Percentiles rank a stretch among this genome's conserved stretches.
These are phyloP conservation scores for Chlamydomonas schloesseri DNA, from an alignment of 139 green algal genomes.

Conservation along the genomic window DNA sequence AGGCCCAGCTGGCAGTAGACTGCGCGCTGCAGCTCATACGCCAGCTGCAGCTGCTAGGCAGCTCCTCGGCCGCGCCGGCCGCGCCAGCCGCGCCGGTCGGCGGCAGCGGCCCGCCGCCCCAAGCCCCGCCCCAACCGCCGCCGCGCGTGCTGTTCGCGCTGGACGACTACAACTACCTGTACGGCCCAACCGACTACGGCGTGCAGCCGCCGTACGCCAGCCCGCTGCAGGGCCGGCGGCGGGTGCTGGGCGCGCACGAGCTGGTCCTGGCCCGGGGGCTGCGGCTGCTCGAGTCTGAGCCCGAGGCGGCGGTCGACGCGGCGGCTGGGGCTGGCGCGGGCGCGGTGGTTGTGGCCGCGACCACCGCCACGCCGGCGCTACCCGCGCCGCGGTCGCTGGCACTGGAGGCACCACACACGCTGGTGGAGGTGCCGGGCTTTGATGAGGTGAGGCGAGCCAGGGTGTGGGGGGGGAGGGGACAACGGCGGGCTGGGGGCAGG, in stretches of 20 bases:
- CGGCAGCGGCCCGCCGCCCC: not conserved
- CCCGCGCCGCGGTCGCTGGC: not conserved
- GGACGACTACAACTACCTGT: slow-evolving; percentile 81
- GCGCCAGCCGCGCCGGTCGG: not conserved
- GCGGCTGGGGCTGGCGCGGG: not conserved
- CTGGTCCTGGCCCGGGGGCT: slow-evolving; percentile 64
- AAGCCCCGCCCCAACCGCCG: no score
- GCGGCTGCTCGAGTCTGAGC: slow-evolving; percentile 52
- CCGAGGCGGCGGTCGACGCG: no score
- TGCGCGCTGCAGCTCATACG: slow-evolving; percentile 42
- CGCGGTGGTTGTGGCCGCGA: slow-evolving; percentile 41
- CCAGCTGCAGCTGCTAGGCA: slow-evolving; percentile 41
- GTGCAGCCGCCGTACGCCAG: not conserved
- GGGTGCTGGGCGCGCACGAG: slow-evolving; percentile 49
- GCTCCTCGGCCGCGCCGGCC: no score
- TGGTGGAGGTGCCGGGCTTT: not conserved
- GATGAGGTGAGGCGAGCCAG: not conserved
- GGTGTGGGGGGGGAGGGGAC: not conserved
- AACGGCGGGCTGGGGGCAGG: not conserved
- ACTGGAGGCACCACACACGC: not conserved
- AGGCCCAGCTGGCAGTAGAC: slow-evolving; percentile 58
- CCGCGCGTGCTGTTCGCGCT: slow-evolving; percentile 67
- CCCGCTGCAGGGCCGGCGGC: slow-evolving; percentile 5
- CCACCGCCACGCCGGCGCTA: not conserved
- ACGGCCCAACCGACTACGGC: slow-evolving; percentile 67